Evolutionary conservation across 768 basidiomycete genomes (phyloP).

Genomic region (Pisolithus tinctorius): DNA sequence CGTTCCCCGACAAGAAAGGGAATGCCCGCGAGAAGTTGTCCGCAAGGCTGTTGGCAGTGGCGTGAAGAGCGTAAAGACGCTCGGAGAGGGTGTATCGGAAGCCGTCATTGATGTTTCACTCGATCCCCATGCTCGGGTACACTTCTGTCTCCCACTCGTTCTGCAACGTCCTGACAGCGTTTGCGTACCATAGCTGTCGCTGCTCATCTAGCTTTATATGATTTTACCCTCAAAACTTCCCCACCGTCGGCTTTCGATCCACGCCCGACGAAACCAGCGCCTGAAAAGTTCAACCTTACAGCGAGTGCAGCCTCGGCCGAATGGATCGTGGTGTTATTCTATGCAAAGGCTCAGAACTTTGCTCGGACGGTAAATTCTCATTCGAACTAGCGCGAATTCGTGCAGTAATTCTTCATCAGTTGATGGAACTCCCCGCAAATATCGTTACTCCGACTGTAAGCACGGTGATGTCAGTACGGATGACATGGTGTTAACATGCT

Average conservation of each 20-base stretch:
- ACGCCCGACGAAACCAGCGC: constrained; percentile 43
- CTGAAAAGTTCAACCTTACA: constrained; percentile 42
- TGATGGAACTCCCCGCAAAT: constrained; percentile 83
- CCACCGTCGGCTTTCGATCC: constrained; percentile 63
- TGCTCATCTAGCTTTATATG: constrained; percentile 66
- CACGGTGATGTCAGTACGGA: not conserved
- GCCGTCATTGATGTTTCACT: constrained; percentile 55
- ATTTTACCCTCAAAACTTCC: constrained; percentile 73
- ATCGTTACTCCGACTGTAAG: constrained; percentile 77
- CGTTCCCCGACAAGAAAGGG: constrained; percentile 38
- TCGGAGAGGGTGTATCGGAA: constrained; percentile 55
- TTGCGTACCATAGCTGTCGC: constrained; percentile 53
- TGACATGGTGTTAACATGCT: not conserved
- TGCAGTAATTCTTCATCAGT: constrained; percentile 30
- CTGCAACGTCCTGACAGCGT: not conserved
- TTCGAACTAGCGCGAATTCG: not conserved
- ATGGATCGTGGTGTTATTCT: constrained; percentile 67
- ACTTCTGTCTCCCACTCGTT: not conserved
- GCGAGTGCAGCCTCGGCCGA: constrained; percentile 42
- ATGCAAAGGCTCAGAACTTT: constrained; percentile 73
- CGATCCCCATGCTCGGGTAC: constrained; percentile 75
- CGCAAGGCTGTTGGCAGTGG: constrained; percentile 67
- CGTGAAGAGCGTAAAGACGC: constrained; percentile 58
- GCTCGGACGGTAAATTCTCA: constrained; percentile 56
- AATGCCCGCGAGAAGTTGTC: constrained; percentile 55